Conservation (phyloP, 2,329 filamentous ascomycete species). For the Dendryphion nanum region DNA sequence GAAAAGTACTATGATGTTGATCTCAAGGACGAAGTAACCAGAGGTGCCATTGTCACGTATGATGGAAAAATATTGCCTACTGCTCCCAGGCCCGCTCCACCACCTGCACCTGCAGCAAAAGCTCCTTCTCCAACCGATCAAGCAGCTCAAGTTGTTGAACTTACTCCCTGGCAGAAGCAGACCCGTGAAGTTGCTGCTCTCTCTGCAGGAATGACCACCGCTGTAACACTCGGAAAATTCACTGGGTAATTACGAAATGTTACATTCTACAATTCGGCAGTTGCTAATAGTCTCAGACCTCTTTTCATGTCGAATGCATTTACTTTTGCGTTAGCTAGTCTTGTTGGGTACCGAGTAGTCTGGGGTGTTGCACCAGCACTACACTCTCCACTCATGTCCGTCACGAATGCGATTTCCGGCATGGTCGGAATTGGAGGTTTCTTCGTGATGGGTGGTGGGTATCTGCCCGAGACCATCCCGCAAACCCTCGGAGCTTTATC, state of each 20-base stretch:
- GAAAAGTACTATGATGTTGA: constrained; percentile 80
- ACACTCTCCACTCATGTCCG: constrained; percentile 87
- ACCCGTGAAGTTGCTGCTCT: constrained; percentile 72
- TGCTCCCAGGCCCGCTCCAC: constrained; percentile 66
- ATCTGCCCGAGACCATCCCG: constrained; percentile 63
- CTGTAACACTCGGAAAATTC: constrained; percentile 73
- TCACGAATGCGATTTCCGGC: constrained; percentile 88
- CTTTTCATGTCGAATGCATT: constrained; percentile 87
- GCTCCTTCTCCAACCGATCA: constrained; percentile 32
- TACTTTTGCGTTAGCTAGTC: constrained; percentile 76
- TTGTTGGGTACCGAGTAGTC: constrained; percentile 85
- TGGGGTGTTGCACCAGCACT: constrained; percentile 84
- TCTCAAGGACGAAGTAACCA: constrained; percentile 79
- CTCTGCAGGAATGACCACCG: constrained; percentile 74
- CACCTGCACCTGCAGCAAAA: constrained; percentile 53
- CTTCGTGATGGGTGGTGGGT: constrained; percentile 82
- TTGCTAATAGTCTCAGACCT: constrained; percentile 43
- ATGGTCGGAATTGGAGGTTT: constrained; percentile 86
- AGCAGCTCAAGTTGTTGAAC: constrained; percentile 58
- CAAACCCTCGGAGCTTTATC: constrained; percentile 75
- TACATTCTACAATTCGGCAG: too few relatives aligned
- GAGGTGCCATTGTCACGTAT: constrained; percentile 78
- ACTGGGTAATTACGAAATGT: constrained; percentile 51
- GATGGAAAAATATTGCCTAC: constrained; percentile 74
- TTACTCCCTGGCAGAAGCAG: constrained; percentile 81